Evolutionary conservation across 495 filamentous ascomycete species (phyloP).

Genomic region (Mytilinidion resinicola): DNA sequence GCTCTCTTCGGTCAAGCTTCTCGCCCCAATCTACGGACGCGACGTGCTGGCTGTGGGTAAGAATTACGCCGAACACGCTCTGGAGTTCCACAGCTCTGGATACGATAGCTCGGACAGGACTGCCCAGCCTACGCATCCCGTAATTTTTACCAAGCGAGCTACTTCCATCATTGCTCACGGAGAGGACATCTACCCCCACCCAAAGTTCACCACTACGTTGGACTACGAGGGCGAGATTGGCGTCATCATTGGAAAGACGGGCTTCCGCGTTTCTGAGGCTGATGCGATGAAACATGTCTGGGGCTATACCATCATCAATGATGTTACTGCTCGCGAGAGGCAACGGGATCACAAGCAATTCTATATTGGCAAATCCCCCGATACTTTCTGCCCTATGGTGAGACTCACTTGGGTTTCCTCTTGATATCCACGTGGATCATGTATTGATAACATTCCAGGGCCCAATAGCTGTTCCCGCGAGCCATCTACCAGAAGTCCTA

Average conservation of each 20-base stretch:
- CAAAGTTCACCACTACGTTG: slow-evolving; percentile 43
- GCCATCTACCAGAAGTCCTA: slow-evolving; percentile 38
- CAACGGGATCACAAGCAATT: slow-evolving; percentile 56
- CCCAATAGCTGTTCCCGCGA: slow-evolving; percentile 46
- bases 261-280: slow-evolving; percentile 41
- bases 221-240: slow-evolving; percentile 57
- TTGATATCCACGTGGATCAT: not conserved
- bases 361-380: slow-evolving; percentile 50
- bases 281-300: slow-evolving; percentile 49
- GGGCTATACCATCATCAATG: slow-evolving; percentile 53
- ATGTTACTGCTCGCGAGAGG: slow-evolving; percentile 49
- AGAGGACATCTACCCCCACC: slow-evolving; percentile 44
- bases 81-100: slow-evolving; percentile 47
- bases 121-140: slow-evolving; percentile 42
- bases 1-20: slow-evolving; percentile 37
- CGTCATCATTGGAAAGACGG: slow-evolving; percentile 49
- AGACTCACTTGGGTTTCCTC: not conserved
- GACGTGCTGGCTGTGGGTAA: slow-evolving; percentile 51
- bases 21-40: slow-evolving; percentile 45
- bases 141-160: slow-evolving; percentile 53
- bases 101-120: slow-evolving; percentile 47
- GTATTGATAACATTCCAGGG: slow-evolving; percentile 33
- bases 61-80: slow-evolving; percentile 50
- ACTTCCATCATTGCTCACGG: slow-evolving; percentile 46
- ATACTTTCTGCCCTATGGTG: slow-evolving; percentile 53